Evolutionary conservation across 805 yeast genomes (phyloP).

Genomic region (Candida chauliodis): DNA sequence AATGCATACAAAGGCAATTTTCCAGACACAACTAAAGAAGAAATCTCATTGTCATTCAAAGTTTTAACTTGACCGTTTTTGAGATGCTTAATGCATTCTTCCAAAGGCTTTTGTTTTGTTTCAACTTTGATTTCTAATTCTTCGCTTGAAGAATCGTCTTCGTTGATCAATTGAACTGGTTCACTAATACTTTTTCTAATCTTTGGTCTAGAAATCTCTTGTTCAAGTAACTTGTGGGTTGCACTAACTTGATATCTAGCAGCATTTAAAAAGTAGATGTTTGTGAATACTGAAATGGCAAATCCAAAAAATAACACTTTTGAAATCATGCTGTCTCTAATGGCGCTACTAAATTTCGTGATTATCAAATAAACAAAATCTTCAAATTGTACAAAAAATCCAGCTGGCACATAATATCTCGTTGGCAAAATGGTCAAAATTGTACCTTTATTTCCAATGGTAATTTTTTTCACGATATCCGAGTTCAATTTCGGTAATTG

Average conservation of each 20-base stretch:
- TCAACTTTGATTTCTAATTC: conserved; percentile 24
- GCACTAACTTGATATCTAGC: conserved; percentile 63
- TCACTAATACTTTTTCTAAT: conserved; percentile 17
- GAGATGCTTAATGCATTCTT: conserved; percentile 58
- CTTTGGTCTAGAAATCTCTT: conserved; percentile 34
- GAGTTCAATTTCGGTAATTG: conserved; percentile 32
- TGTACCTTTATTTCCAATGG: conserved; percentile 46
- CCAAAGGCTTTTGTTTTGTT: conserved; percentile 45
- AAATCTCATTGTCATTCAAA: conserved; percentile 70
- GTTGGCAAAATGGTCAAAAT: conserved; percentile 58
- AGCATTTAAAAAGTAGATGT: conserved; percentile 81
- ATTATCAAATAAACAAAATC: conserved; percentile 52
- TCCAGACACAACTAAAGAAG: conserved; percentile 65
- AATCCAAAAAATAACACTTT: conserved; percentile 72
- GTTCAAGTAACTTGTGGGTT: conserved; percentile 35
- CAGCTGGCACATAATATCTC: conserved; percentile 56
- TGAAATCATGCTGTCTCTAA: conserved; percentile 76
- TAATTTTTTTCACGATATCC: conserved; percentile 40
- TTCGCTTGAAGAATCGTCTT: conserved; percentile 19
- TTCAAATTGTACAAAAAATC: conserved; percentile 55
- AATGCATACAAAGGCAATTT: conserved; percentile 89
- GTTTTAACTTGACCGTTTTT: conserved; percentile 69
- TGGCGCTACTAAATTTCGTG: conserved; percentile 59
- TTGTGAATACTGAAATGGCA: conserved; percentile 72
- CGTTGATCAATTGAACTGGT: conserved; percentile 28